phyloP scores from a whole-genome alignment of 2,329 filamentous ascomycete genomes.

The Mycosphaerella sp. region DNA sequence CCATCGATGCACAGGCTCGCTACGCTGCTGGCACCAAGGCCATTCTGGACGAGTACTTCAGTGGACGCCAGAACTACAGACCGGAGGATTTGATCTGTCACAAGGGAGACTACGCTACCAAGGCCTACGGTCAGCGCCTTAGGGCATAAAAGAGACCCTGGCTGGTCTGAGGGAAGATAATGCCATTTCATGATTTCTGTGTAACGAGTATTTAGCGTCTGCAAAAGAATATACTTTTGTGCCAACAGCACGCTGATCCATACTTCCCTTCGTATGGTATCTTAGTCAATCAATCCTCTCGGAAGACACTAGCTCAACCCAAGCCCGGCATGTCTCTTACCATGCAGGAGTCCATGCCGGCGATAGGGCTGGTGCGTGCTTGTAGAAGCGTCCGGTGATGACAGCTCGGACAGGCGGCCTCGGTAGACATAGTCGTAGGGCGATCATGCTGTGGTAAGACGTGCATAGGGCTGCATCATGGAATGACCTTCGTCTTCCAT shows the following conservation, averaged over 20 bases:
- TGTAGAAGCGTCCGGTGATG: no score
- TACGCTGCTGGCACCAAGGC: conserved; percentile 58
- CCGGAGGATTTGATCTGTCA: conserved; percentile 87
- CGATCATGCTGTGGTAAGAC: no score
- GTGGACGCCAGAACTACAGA: conserved; percentile 78
- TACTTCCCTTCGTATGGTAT: no score
- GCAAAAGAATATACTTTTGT: conserved; percentile 14
- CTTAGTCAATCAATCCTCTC: no score
- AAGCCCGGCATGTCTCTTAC: no score
- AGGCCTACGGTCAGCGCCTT: conserved; percentile 71
- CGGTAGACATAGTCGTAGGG: no score
- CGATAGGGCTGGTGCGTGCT: background rate
- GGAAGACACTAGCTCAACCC: no score
- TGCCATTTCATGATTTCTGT: conserved; percentile 5
- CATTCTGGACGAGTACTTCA: conserved; percentile 88
- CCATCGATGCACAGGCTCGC: conserved; percentile 92
- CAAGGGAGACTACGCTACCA: conserved; percentile 88
- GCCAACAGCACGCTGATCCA: background rate
- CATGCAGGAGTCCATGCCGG: background rate
- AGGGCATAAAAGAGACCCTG: conserved; percentile 15
- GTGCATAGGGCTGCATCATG: conserved; percentile 14
- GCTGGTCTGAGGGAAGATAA: conserved; percentile 6
- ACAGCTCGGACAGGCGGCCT: no score
- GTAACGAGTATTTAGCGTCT: conserved; percentile 13
- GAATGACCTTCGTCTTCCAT: no score